Conservation (phyloP, 1,284 basidiomycete species). For the Fereydounia khargensis region DNA sequence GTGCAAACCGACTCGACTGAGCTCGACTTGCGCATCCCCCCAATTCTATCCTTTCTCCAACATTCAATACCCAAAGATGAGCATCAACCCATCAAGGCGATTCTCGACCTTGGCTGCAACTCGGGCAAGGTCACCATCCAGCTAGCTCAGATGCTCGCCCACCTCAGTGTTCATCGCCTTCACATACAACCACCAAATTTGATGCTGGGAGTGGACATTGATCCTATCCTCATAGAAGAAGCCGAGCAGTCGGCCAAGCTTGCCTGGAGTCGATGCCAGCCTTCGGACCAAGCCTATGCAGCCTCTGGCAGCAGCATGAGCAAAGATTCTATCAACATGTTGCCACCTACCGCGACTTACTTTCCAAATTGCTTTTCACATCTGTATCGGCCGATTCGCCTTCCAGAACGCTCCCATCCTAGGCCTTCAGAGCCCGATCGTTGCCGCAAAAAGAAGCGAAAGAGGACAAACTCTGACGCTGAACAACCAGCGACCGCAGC, state of each 20-base stretch:
- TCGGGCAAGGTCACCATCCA: conserved; percentile 20
- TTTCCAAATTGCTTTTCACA: conserved; percentile 6
- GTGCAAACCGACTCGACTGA: too few species aligned
- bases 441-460: too few species aligned
- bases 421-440: neutral
- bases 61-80: too few species aligned
- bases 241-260: conserved; percentile 1
- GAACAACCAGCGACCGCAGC: too few species aligned
- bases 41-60: conserved; percentile 9
- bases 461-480: too few species aligned
- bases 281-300: neutral
- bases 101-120: conserved; percentile 24
- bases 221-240: conserved; percentile 13
- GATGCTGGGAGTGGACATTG: conserved; percentile 21
- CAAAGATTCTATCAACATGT: too few species aligned
- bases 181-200: neutral
- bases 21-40: conserved; percentile 12
- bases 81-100: neutral
- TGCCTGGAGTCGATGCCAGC: neutral
- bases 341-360: conserved; percentile 6
- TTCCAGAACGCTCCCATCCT: neutral
- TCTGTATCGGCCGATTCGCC: neutral
- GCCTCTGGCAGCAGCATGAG: neutral
- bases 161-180: too few species aligned
- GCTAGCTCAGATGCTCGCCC: conserved; percentile 10